Evolutionary conservation across 371 early-diverging fungal genomes (phyloP).

Genomic region (Mortierella sp.): DNA sequence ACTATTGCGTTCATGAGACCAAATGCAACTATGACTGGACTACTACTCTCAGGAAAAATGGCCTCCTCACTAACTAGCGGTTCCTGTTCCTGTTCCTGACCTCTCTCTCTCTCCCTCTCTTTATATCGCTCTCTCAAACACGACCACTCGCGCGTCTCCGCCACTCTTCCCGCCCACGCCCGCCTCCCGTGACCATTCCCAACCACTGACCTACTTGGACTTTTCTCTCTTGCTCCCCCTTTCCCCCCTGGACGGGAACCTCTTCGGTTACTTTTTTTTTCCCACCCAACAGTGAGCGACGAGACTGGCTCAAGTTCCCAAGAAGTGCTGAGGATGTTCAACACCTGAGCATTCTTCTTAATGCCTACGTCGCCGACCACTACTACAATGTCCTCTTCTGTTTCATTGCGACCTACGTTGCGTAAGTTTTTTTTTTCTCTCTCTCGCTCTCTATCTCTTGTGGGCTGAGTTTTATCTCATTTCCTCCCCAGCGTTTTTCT

Average conservation of each 20-base stretch:
- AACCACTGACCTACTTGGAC: too few relatives aligned
- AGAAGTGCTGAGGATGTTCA: slow-evolving; percentile 62
- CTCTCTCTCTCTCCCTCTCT: too few relatives aligned
- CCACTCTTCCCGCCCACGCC: too few relatives aligned
- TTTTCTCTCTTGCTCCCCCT: too few relatives aligned
- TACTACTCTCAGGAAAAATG: too few relatives aligned
- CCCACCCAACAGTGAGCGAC: slow-evolving; percentile 55
- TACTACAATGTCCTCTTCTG: slow-evolving; percentile 61
- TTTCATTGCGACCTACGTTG: slow-evolving; percentile 60
- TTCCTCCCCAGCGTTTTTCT: slow-evolving; percentile 1
- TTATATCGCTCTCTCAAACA: too few relatives aligned
- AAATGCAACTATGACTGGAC: not conserved
- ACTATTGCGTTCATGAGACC: not conserved
- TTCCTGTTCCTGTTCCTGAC: too few relatives aligned
- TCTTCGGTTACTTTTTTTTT: slow-evolving; percentile 5
- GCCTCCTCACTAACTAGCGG: too few relatives aligned
- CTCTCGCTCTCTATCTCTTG: not conserved
- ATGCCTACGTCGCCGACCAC: slow-evolving; percentile 61
- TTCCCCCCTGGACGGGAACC: too few relatives aligned
- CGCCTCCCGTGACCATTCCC: too few relatives aligned
- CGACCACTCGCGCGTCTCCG: too few relatives aligned
- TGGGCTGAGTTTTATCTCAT: not conserved
- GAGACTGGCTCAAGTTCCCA: slow-evolving; percentile 65
- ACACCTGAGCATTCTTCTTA: slow-evolving; percentile 58
- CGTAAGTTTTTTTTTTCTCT: slow-evolving; percentile 55